A percentile compares a stretch with the other conserved stretches of the same genome.
phyloP scores from a whole-genome alignment of 805 yeast species.

The Lipomyces mesembrius region DNA sequence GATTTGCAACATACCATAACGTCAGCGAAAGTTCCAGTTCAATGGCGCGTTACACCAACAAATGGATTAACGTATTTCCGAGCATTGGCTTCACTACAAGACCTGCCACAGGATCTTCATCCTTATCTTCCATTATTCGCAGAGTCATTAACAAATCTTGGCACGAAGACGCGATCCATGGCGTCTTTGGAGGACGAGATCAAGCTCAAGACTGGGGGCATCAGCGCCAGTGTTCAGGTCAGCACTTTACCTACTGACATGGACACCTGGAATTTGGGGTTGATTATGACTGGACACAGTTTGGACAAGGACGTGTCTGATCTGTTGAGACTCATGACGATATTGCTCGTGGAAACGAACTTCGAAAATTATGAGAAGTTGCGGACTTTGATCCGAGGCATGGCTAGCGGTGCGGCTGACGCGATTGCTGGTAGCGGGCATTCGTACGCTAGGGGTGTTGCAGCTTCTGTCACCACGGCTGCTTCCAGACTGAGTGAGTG shows the following conservation, averaged over 20 bases:
- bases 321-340: slow-evolving; percentile 68
- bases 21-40: slow-evolving; percentile 46
- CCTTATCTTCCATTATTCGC: slow-evolving; percentile 77
- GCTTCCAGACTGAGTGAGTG: slow-evolving; percentile 65
- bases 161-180: slow-evolving; percentile 73
- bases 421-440: slow-evolving; percentile 88
- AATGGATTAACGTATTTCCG: slow-evolving; percentile 82
- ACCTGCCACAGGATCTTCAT: slow-evolving; percentile 64
- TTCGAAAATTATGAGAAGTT: slow-evolving; percentile 70
- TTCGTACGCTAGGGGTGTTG: slow-evolving; percentile 70
- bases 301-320: slow-evolving; percentile 65
- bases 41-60: slow-evolving; percentile 64
- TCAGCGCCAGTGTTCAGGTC: slow-evolving; percentile 64
- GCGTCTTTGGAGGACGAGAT: slow-evolving; percentile 85
- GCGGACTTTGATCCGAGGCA: slow-evolving; percentile 68
- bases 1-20: slow-evolving; percentile 40
- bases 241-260: slow-evolving; percentile 61
- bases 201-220: slow-evolving; percentile 82
- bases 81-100: slow-evolving; percentile 63
- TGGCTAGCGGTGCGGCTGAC: slow-evolving; percentile 78
- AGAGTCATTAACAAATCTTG: slow-evolving; percentile 80
- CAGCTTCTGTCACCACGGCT: slow-evolving; percentile 66
- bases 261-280: slow-evolving; percentile 50
- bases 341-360: slow-evolving; percentile 70
- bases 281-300: slow-evolving; percentile 69